Base-by-base conservation (phyloP, 2,329 filamentous ascomycete species). In the Paecilomyces dactylethromorphus region DNA sequence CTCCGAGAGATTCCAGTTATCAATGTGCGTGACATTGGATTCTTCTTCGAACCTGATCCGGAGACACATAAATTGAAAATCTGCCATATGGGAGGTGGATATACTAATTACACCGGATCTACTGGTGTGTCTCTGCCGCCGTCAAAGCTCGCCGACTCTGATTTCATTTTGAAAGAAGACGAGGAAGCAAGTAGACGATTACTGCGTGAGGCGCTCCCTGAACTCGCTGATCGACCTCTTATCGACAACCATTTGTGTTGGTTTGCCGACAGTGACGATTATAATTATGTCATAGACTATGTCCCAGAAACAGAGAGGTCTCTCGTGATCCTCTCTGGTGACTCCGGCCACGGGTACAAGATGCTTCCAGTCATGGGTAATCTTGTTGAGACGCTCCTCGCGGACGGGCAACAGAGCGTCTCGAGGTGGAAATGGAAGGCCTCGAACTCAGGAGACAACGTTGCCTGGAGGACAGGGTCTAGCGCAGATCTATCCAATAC, bases 41-140 rank as follows among this genome's bases (percentile, higher is more conserved):
- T 87, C 74, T 84, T 86, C 71, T 87, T 87, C 59, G 85, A 87
- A 68, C 84, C 85, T 0, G 85, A 87, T 62, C 80, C 78, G 0
- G 76, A 78, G 60, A 86, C 84, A 0, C 78, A 79, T 22, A 68
- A 86, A 3, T 71, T 87, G 51, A 87, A 88, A 71, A 65, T 88
- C 10, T 87, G 84, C 63, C 82, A 83, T 0, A 78, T 82, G 68
- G 83, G 83, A 1, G 82, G 79, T 0, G 85, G 84, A 0, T 85
- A 77, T 61, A 75, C 78, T 55, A 82, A 84, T 63, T 49, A 15
- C 51, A 80, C 80, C 12, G 80, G 84, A 59, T 67, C 65, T 56
- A 70, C 53, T 53, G 79, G 68, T 22, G 73, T 78, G 1, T 79
- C 78, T 0, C 64, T 78, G 56, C 69, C 78, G 1, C 82, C 79